phyloP scores from a whole-genome alignment of 768 basidiomycete genomes.

The Lactifluus volemus region DNA sequence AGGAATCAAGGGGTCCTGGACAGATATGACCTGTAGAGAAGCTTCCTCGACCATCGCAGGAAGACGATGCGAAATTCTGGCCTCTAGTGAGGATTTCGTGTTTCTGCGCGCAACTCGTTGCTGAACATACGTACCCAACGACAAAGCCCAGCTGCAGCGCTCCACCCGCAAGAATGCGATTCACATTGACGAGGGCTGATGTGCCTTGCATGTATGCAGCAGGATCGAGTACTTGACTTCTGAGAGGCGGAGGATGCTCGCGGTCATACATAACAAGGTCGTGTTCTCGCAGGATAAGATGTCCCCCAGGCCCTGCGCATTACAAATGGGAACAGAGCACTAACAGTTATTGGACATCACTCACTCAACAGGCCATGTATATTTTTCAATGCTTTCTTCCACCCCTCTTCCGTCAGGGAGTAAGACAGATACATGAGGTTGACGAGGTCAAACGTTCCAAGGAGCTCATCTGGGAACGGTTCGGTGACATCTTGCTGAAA shows the following conservation, averaged over 20 bases:
- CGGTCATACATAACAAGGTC: background rate
- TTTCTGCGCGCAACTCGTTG: too few species aligned
- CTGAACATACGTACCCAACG: background rate
- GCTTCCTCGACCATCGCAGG: background rate
- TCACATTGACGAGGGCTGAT: background rate
- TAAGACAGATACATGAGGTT: background rate
- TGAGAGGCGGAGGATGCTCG: background rate
- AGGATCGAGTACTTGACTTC: background rate
- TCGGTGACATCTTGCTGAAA: conserved; percentile 1
- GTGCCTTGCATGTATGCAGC: background rate
- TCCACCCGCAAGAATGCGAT: background rate
- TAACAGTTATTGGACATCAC: background rate
- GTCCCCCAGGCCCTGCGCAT: background rate
- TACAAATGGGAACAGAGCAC: background rate
- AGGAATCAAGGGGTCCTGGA: background rate
- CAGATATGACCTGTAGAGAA: background rate
- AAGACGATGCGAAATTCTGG: background rate
- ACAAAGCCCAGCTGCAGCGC: background rate
- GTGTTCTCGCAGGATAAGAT: background rate
- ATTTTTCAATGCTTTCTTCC: background rate
- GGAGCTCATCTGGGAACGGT: background rate
- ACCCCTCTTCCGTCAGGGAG: background rate
- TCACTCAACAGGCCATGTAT: background rate
- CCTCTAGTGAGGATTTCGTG: too few species aligned
- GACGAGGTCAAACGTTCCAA: conserved; percentile 2